Percentiles rank a stretch among this genome's conserved stretches.
phyloP scores from a whole-genome alignment of 1,284 basidiomycete genomes.

The Stygiomarasmius scandens region DNA sequence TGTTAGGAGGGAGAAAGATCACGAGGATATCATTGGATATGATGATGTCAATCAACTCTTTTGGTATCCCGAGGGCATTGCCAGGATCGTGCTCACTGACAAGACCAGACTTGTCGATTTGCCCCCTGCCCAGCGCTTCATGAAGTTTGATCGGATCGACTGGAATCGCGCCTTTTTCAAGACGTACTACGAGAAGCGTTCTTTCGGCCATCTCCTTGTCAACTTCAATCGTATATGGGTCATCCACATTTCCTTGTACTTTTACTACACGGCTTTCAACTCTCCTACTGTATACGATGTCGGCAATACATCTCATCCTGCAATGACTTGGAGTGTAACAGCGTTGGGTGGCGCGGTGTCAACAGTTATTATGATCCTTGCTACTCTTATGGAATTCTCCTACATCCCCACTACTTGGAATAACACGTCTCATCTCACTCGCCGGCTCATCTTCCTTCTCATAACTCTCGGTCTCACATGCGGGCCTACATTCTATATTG shows the following conservation, averaged over 20 bases:
- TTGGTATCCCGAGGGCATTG: constrained; percentile 99
- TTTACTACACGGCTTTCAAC: constrained; percentile 95
- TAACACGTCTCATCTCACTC: constrained; percentile 91
- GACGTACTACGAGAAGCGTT: constrained; percentile 95
- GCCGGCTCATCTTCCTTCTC: constrained; percentile 82
- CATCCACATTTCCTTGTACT: constrained; percentile 89
- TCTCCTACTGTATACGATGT: constrained; percentile 82
- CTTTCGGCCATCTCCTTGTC: constrained; percentile 91
- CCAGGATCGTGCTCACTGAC: constrained; percentile 86
- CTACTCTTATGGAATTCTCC: constrained; percentile 90
- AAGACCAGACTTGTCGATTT: constrained; percentile 92
- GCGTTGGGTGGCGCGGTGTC: constrained; percentile 91
- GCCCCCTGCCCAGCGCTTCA: constrained; percentile 87
- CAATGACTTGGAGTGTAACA: constrained; percentile 86
- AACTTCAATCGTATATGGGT: constrained; percentile 99
- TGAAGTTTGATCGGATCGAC: constrained; percentile 93
- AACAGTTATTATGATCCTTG: constrained; percentile 90
- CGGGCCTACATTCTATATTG: constrained; percentile 91
- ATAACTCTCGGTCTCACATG: constrained; percentile 84
- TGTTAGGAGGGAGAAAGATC: constrained; percentile 90
- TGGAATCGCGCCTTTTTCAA: constrained; percentile 97
- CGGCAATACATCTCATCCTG: constrained; percentile 54
- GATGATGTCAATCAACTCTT: constrained; percentile 99
- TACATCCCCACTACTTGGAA: constrained; percentile 98
- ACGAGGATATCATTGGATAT: constrained; percentile 95